A percentile compares a stretch with the other conserved stretches of the same genome.
These are phyloP conservation scores for Plectosphaerella sp. DNA, from an alignment of 2,329 filamentous ascomycete genomes.

Conservation along the genomic window DNA sequence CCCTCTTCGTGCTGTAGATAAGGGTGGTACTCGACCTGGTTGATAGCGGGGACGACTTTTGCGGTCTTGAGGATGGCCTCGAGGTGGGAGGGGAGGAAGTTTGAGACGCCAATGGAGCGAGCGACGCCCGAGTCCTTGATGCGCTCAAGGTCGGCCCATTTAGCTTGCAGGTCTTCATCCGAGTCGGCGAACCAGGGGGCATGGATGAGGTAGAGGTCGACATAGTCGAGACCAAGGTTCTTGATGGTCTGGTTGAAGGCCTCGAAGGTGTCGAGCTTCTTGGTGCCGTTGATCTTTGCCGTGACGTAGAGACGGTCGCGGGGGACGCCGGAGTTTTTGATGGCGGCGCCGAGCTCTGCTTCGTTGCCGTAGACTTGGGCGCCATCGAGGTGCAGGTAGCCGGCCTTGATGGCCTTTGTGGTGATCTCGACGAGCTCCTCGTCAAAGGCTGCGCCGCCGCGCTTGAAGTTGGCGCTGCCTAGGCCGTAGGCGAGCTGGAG, in stretches of 20 bases:
- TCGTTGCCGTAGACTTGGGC: conserved; percentile 65
- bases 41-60: conserved; percentile 60
- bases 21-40: conserved; percentile 80
- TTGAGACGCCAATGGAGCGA: conserved; percentile 72
- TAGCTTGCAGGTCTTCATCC: conserved; percentile 49
- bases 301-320: conserved; percentile 66
- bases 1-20: conserved; percentile 60
- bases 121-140: conserved; percentile 64
- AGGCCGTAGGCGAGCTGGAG: conserved; percentile 64
- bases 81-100: conserved; percentile 58
- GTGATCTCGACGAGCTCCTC: conserved; percentile 43
- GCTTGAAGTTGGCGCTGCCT: conserved; percentile 63
- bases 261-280: conserved; percentile 35
- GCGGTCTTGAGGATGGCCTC: conserved; percentile 54
- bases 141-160: conserved; percentile 58
- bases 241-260: conserved; percentile 56
- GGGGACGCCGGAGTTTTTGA: conserved; percentile 61
- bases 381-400: conserved; percentile 70
- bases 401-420: conserved; percentile 62
- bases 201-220: conserved; percentile 68
- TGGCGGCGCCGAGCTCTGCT: conserved; percentile 65
- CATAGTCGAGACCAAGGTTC: conserved; percentile 64
- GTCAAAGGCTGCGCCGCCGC: conserved; percentile 47
- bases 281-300: conserved; percentile 47
- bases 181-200: conserved; percentile 47